Conservation (phyloP, 2,329 filamentous ascomycete species). For the Cercospora beticola region DNA sequence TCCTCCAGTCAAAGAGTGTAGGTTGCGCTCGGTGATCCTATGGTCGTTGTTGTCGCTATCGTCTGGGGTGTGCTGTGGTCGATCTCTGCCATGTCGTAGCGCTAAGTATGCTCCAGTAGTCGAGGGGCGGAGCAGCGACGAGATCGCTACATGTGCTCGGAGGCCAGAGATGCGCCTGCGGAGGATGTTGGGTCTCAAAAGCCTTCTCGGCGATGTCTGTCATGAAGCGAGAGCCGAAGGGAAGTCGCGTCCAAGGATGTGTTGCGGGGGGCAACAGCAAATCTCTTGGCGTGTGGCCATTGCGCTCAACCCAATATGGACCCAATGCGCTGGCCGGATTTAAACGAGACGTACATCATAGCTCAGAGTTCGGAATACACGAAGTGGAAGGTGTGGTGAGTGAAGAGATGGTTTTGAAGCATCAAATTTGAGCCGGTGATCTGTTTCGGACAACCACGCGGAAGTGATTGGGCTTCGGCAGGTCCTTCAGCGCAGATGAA, state of each 20-base stretch:
- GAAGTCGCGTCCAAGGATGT: conserved; percentile 12
- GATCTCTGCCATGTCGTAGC: conserved; percentile 31
- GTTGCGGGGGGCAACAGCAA: conserved; percentile 3
- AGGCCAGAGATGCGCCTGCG: conserved; percentile 6
- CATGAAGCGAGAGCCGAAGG: background rate
- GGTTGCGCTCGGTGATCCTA: conserved; percentile 16
- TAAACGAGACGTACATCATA: background rate
- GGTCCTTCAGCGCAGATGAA: background rate
- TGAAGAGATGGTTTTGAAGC: background rate
- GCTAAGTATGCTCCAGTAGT: conserved; percentile 35
- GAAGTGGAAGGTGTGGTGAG: background rate
- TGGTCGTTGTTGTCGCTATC: conserved; percentile 24
- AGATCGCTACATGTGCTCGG: conserved; percentile 33
- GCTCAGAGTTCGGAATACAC: background rate
- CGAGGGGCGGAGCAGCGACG: conserved; percentile 28
- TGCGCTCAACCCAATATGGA: background rate
- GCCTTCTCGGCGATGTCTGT: background rate
- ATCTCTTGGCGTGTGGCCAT: background rate
- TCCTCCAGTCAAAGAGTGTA: conserved; percentile 23
- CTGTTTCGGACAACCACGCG: background rate
- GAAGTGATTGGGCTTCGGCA: background rate
- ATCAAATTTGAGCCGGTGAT: background rate
- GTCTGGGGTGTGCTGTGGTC: conserved; percentile 24
- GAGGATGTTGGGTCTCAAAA: conserved; percentile 15
- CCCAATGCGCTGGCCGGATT: background rate